phyloP scores from a whole-genome alignment of 768 basidiomycete genomes.

The Hydnum rufescens region DNA sequence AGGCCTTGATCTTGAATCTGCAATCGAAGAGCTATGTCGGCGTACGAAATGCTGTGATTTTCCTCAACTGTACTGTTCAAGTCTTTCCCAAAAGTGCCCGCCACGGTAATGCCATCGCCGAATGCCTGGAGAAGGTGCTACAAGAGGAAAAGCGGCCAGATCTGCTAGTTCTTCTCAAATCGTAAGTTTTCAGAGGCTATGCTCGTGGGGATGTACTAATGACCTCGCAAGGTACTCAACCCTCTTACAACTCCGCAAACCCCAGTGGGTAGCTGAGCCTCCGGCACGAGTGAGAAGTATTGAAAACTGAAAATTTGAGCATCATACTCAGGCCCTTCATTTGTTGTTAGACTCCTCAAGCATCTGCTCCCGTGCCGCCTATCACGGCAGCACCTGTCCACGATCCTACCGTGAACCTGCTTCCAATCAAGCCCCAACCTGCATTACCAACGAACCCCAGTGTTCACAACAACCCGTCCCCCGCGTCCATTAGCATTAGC shows the following conservation, averaged over 20 bases:
- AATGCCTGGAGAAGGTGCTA: constrained; percentile 43
- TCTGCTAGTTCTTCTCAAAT: constrained; percentile 15
- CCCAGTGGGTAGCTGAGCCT: neutral
- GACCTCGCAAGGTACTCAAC: constrained; percentile 2
- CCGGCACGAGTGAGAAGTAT: too few relatives aligned
- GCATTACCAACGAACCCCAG: too few relatives aligned
- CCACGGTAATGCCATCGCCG: constrained; percentile 32
- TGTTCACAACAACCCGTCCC: too few relatives aligned
- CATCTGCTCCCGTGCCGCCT: too few relatives aligned
- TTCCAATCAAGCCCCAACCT: too few relatives aligned
- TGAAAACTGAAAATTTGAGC: too few relatives aligned
- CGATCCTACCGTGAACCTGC: too few relatives aligned
- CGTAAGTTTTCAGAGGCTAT: constrained; percentile 12
- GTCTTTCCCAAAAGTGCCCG: constrained; percentile 53
- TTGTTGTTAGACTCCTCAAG: too few relatives aligned
- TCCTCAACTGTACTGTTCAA: constrained; percentile 76
- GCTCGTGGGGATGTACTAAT: too few relatives aligned
- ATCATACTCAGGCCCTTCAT: too few relatives aligned
- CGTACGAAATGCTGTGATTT: constrained; percentile 89
- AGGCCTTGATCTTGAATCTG: constrained; percentile 70
- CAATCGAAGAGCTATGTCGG: constrained; percentile 88
- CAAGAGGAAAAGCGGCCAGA: constrained; percentile 48
- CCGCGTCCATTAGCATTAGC: too few relatives aligned
- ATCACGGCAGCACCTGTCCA: too few relatives aligned
- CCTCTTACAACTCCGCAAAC: neutral